Conservation (phyloP, 345 rosid species). For the Eucalyptus dawsonii region DNA sequence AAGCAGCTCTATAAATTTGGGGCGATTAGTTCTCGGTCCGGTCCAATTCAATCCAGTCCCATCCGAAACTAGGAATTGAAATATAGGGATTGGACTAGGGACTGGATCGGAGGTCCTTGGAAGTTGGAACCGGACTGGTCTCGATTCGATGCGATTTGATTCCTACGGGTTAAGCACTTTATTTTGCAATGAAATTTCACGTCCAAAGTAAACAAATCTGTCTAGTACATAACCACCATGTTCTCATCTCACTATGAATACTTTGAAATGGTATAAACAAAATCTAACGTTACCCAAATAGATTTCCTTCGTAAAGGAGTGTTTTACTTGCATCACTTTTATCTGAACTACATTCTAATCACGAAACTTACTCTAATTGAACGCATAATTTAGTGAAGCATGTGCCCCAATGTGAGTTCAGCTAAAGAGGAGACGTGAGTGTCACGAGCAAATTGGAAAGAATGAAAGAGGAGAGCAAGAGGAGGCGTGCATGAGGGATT, state of each 20-base stretch:
- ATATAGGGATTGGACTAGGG: not conserved
- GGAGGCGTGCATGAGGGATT: not conserved
- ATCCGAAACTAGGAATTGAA: fast-evolving
- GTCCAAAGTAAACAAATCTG: fast-evolving
- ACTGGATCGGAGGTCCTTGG: fast-evolving
- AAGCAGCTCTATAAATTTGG: fast-evolving
- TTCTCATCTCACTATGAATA: fast-evolving
- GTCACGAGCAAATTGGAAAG: not conserved
- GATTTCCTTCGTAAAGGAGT: not conserved
- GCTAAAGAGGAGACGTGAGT: not conserved
- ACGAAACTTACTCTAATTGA: not conserved
- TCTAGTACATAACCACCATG: not conserved
- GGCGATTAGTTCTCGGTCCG: fast-evolving
- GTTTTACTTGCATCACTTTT: not conserved
- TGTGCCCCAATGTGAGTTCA: too few relatives aligned
- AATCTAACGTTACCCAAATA: not conserved
- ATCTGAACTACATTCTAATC: fast-evolving
- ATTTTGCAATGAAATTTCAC: not conserved
- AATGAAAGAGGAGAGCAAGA: not conserved
- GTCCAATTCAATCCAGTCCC: fast-evolving
- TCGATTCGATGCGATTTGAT: fast-evolving
- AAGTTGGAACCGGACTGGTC: fast-evolving
- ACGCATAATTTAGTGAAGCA: not conserved
- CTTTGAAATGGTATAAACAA: not conserved
- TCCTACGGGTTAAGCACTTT: not conserved